Base-by-base conservation (phyloP, 441 rosid species). In the Croton setiger region DNA sequence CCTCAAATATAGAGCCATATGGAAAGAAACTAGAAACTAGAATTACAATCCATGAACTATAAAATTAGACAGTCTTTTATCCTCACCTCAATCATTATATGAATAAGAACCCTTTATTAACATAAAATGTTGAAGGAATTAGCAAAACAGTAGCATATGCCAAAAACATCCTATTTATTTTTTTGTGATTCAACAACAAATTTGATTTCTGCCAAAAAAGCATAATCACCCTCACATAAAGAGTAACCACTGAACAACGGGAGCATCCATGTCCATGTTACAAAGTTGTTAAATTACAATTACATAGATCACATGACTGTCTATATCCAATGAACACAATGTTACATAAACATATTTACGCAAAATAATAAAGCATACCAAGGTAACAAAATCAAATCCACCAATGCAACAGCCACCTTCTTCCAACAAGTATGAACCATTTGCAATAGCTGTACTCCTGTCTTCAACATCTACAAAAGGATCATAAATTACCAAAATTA, bases 341-440 rank as follows among this genome's bases (percentile, higher is more conserved):
- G 43, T 39, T 39, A 39, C 5, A 9, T 39, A 39, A 6, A 39
- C 18, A 21, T 43, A 27, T 27, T 27, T 27, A 27, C 31, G 49
- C 21, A 8, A 48, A 60, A 60, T 23, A 47, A 63, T 73, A 48
- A 45, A 20, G 10, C 74, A 58, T 89, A 91, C 97, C 96, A 91
- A 66, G 72, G 91, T 88, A 75, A 93, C 75, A 74, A 91, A 88
- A 80, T 91, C 87, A 63, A 93, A 79, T 17, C 93, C 89, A 7
- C 93, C 86, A 49, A 88, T 51, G 74, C 91, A 91, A 27, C 84
- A 73, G 51, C 72, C 68, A 61, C 66, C 67, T 76, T 79, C 82
- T 70, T 76, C 57, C 39, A 60, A 75, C 23, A 73, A 73, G 73
- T 64, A 55, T 33, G 52, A 47, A 57, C 52, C 63, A 41, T 51